A percentile compares a stretch with the other conserved stretches of the same genome.
phyloP scores from a whole-genome alignment of 2,329 filamentous ascomycete genomes.

The Pyrenophora teres region DNA sequence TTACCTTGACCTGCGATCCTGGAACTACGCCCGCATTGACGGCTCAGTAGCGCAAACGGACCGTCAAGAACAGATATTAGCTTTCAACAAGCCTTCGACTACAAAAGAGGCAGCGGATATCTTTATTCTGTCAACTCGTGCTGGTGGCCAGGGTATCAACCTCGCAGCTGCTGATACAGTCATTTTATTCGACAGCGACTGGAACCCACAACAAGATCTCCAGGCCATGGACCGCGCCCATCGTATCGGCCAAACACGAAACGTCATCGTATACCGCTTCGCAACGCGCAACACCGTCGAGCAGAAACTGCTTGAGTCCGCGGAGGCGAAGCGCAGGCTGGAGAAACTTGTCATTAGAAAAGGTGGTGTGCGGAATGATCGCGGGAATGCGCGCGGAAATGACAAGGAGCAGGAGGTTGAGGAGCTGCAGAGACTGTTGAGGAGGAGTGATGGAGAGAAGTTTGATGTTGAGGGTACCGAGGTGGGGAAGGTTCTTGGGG shows the following conservation, averaged over 20 bases:
- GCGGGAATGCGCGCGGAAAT: conserved; percentile 57
- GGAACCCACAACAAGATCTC: conserved; percentile 96
- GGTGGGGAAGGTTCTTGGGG: conserved; percentile 70
- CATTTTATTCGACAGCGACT: conserved; percentile 86
- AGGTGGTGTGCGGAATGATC: conserved; percentile 66
- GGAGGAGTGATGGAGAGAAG: conserved; percentile 69
- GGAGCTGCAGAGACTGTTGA: conserved; percentile 53
- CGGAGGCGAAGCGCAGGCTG: conserved; percentile 86
- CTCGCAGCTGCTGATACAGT: conserved; percentile 90
- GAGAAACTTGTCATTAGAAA: conserved; percentile 97
- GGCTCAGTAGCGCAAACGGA: conserved; percentile 76
- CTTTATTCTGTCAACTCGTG: conserved; percentile 87
- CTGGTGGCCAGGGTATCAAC: conserved; percentile 95
- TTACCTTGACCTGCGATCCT: conserved; percentile 79
- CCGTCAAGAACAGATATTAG: conserved; percentile 55
- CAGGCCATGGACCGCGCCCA: conserved; percentile 96
- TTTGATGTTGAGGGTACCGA: conserved; percentile 61
- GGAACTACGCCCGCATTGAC: conserved; percentile 88
- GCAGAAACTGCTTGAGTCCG: conserved; percentile 81
- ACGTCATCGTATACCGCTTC: conserved; percentile 90
- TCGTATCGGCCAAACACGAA: conserved; percentile 88
- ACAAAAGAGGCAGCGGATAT: conserved; percentile 58
- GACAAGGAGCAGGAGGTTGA: conserved; percentile 53
- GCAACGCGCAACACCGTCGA: conserved; percentile 94
- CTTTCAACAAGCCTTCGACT: conserved; percentile 51